Percentiles rank a stretch among this genome's conserved stretches.
phyloP scores from a whole-genome alignment of 176 grass and related monocot genomes.

The Lolium rigidum region DNA sequence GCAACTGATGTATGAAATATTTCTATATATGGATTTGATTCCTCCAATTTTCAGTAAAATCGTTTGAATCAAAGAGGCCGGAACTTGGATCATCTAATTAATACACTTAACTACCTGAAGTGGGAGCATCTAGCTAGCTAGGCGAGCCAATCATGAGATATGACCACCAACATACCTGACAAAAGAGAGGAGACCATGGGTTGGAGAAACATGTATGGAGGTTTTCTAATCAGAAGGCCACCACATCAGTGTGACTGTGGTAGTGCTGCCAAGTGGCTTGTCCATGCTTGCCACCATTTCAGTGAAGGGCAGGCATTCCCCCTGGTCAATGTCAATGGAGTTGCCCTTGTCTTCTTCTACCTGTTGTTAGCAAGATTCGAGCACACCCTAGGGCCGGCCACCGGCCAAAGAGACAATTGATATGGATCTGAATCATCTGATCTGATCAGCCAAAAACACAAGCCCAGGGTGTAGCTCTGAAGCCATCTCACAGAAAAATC shows the following conservation, averaged over 20 bases:
- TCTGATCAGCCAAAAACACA: slow-evolving; percentile 31
- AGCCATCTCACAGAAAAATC: not conserved
- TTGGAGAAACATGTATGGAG: not conserved
- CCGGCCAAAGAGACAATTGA: slow-evolving; percentile 51
- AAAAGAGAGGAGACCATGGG: not conserved
- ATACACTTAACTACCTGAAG: not conserved
- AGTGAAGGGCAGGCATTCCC: slow-evolving; percentile 25
- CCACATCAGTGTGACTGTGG: not conserved
- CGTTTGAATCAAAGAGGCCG: not conserved
- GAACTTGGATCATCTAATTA: not conserved
- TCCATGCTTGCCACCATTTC: slow-evolving; percentile 61
- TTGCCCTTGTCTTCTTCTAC: slow-evolving; percentile 43
- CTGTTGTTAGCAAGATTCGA: slow-evolving; percentile 56
- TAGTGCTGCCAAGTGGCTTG: slow-evolving; percentile 63
- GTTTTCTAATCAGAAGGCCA: not conserved
- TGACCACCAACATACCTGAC: not conserved
- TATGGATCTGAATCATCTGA: slow-evolving; percentile 48
- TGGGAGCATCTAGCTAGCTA: slow-evolving; percentile 13
- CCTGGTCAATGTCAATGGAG: slow-evolving; percentile 55
- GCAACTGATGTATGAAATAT: no score
- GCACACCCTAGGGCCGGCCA: not conserved
- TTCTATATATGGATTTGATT: not conserved
- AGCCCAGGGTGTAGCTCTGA: not conserved
- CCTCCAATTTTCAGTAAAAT: no score
- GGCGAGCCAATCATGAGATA: not conserved